Percentiles rank a stretch among this genome's conserved stretches.
phyloP scores from a whole-genome alignment of 768 basidiomycete genomes.

The Boletellus emodensis region DNA sequence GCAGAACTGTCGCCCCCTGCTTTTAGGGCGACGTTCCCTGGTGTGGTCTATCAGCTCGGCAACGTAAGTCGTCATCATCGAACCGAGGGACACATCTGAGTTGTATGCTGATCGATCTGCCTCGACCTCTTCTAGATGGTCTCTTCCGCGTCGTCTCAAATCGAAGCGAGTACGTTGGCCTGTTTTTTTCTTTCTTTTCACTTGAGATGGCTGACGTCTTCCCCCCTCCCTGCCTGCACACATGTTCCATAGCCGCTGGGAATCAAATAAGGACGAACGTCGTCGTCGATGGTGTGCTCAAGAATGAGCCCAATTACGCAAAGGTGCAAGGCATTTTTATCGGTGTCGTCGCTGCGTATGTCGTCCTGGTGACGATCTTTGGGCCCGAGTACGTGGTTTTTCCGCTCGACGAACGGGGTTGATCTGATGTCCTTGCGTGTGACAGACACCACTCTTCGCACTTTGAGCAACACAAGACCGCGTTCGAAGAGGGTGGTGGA shows the following conservation, averaged over 20 bases:
- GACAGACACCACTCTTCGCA: slow-evolving; percentile 64
- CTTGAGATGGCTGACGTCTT: too few relatives aligned
- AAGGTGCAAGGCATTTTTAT: slow-evolving; percentile 87
- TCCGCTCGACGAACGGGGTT: too few relatives aligned
- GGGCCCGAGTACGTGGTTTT: slow-evolving; percentile 70
- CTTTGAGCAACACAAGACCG: slow-evolving; percentile 80
- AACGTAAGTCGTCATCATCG: slow-evolving; percentile 40
- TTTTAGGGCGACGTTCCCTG: slow-evolving; percentile 85
- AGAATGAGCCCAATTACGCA: slow-evolving; percentile 59
- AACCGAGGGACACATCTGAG: too few relatives aligned
- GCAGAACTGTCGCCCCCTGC: slow-evolving; percentile 84
- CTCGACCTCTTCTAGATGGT: slow-evolving; percentile 51
- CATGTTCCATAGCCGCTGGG: slow-evolving; percentile 47
- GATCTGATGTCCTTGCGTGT: not conserved
- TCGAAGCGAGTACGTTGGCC: slow-evolving; percentile 25
- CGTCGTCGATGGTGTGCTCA: slow-evolving; percentile 33
- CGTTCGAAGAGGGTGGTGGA: slow-evolving; percentile 73
- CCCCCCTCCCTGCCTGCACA: too few relatives aligned
- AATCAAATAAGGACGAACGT: slow-evolving; percentile 51
- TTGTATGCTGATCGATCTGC: not conserved
- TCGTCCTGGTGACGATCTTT: slow-evolving; percentile 69
- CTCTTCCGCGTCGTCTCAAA: slow-evolving; percentile 67
- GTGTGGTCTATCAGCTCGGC: slow-evolving; percentile 80
- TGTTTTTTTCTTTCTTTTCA: not conserved
- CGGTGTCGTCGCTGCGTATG: slow-evolving; percentile 74